A percentile compares a stretch with the other conserved stretches of the same genome.
Evolutionary conservation across 345 rosid genomes (phyloP).

Genomic region (Adansonia digitata): DNA sequence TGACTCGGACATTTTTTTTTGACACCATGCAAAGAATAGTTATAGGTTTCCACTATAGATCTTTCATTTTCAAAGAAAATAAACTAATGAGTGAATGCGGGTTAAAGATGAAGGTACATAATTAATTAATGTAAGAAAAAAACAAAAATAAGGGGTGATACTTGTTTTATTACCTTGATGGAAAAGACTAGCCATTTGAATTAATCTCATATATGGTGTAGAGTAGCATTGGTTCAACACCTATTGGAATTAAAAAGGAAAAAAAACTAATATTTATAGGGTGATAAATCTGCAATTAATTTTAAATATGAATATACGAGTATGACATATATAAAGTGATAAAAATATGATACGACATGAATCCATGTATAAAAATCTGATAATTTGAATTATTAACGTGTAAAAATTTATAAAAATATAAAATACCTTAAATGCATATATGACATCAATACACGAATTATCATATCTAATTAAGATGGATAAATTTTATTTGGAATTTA

Average conservation of each 20-base stretch:
- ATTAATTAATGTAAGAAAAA: not conserved
- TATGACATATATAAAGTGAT: too few relatives aligned
- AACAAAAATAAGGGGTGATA: not conserved
- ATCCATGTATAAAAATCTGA: too few relatives aligned
- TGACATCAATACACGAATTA: too few relatives aligned
- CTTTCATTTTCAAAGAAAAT: conserved; percentile 12
- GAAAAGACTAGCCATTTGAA: not conserved
- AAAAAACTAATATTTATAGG: too few relatives aligned
- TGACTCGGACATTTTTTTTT: conserved; percentile 25
- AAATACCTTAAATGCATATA: too few relatives aligned
- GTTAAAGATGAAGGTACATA: conserved; percentile 16
- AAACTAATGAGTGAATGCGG: conserved; percentile 19
- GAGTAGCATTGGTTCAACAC: not conserved
- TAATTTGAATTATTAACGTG: too few relatives aligned
- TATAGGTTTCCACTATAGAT: conserved; percentile 10
- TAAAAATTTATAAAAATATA: too few relatives aligned
- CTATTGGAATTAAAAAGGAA: not conserved
- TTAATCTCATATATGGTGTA: not conserved
- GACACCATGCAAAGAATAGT: conserved; percentile 24
- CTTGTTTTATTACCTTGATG: conserved; percentile 1
- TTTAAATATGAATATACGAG: too few relatives aligned
- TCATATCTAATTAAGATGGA: too few relatives aligned
- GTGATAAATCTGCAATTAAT: too few relatives aligned
- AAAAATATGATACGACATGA: too few relatives aligned
- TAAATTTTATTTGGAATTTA: too few relatives aligned